Evolutionary conservation across 352 stramenopile genomes (phyloP).

Genomic region (Phytophthora brassicae): DNA sequence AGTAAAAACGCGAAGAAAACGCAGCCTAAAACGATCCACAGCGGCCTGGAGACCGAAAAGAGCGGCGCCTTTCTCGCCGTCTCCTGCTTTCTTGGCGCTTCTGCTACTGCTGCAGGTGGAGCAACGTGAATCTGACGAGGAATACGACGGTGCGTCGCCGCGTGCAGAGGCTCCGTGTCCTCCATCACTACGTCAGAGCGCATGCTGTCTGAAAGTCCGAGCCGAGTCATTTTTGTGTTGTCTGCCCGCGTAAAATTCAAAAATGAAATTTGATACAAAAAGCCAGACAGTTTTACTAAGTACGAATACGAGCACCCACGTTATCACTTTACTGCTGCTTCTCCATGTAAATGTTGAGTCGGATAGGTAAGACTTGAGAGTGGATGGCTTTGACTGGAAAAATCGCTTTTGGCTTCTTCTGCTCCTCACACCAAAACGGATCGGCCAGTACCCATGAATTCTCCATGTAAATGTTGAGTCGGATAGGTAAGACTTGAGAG

Average conservation of each 20-base stretch:
- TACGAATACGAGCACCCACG: no score
- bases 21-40: slow-evolving; percentile 9
- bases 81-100: slow-evolving; percentile 1
- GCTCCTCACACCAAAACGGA: slow-evolving; percentile 48
- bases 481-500: slow-evolving; percentile 38
- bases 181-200: slow-evolving; percentile 30
- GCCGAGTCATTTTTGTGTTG: slow-evolving; percentile 20
- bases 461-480: no score
- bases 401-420: slow-evolving; percentile 32
- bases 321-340: slow-evolving; percentile 21
- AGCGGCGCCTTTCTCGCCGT: slow-evolving; percentile 5
- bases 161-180: slow-evolving; percentile 18
- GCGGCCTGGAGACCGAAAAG: slow-evolving; percentile 10
- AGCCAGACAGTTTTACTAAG: slow-evolving; percentile 1
- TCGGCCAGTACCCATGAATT: slow-evolving; percentile 79
- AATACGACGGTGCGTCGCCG: slow-evolving; percentile 6
- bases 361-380: slow-evolving; percentile 38
- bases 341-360: slow-evolving; percentile 69
- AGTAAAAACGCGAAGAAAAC: slow-evolving; percentile 20
- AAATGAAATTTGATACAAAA: slow-evolving; percentile 14
- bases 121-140: background rate
- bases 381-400: slow-evolving; percentile 52
- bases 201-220: slow-evolving; percentile 49
- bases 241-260: slow-evolving; percentile 29
- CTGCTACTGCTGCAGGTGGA: slow-evolving; percentile 2